Percentiles rank a stretch among this genome's conserved stretches.
These are phyloP conservation scores for Euphorbia peplus DNA, from an alignment of 345 rosid genomes.

Conservation along the genomic window DNA sequence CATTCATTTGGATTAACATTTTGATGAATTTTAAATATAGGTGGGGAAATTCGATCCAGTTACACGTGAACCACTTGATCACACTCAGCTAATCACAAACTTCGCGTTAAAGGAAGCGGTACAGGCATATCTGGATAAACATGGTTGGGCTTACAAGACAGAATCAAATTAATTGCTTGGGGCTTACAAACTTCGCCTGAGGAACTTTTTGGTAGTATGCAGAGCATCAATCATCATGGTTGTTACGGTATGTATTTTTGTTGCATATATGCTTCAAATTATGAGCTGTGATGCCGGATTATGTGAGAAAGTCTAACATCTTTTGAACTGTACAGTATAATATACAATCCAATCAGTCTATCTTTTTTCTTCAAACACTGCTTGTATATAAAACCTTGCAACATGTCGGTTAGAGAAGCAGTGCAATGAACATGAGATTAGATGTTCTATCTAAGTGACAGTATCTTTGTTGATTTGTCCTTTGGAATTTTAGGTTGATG, in stretches of 20 bases:
- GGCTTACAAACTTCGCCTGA: neutral
- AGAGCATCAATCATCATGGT: neutral
- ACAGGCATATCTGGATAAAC: slow-evolving; percentile 60
- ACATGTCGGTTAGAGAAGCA: neutral
- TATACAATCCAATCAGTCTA: neutral
- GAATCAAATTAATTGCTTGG: slow-evolving; percentile 14
- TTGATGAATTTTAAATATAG: slow-evolving; percentile 27
- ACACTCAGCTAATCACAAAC: slow-evolving; percentile 61
- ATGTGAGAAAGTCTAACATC: neutral
- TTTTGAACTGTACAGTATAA: slow-evolving; percentile 21
- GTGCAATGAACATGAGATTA: neutral
- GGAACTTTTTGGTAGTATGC: neutral
- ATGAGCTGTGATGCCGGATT: slow-evolving; percentile 4
- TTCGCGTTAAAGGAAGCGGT: slow-evolving; percentile 89
- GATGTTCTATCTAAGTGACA: neutral
- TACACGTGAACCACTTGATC: slow-evolving; percentile 56
- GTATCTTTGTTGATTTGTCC: neutral
- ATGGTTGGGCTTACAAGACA: slow-evolving; percentile 76
- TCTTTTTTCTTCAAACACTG: neutral
- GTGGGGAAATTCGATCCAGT: slow-evolving; percentile 90
- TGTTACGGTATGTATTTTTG: neutral
- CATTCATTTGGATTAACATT: neutral
- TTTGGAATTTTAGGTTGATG: neutral
- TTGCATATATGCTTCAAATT: neutral
- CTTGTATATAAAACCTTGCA: neutral